A percentile compares a stretch with the other conserved stretches of the same genome.
Evolutionary conservation across 2,329 filamentous ascomycete species (phyloP).

Genomic region (Sporothrix phasma): DNA sequence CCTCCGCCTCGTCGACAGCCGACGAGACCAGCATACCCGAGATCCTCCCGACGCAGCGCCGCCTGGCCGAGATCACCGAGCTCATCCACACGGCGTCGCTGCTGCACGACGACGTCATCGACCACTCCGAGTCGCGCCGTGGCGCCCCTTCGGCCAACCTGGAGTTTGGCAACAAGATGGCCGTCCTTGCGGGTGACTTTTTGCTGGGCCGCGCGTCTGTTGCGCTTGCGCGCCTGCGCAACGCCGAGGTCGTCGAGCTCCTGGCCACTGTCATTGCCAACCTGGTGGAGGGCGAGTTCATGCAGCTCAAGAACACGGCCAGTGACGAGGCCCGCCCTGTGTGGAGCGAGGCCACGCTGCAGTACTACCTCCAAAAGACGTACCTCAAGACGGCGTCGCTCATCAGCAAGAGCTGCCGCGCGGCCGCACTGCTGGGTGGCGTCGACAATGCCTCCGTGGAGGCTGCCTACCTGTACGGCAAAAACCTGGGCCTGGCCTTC

Average conservation of each 20-base stretch:
- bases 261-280: slow-evolving; percentile 95
- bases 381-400: slow-evolving; percentile 94
- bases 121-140: slow-evolving; percentile 77
- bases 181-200: slow-evolving; percentile 94
- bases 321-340: slow-evolving; percentile 72
- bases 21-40: slow-evolving; percentile 40
- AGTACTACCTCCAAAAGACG: slow-evolving; percentile 95
- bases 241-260: slow-evolving; percentile 90
- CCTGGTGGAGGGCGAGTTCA: slow-evolving; percentile 96
- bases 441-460: slow-evolving; percentile 70
- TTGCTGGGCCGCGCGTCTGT: slow-evolving; percentile 87
- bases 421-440: slow-evolving; percentile 75
- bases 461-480: slow-evolving; percentile 82
- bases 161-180: slow-evolving; percentile 98
- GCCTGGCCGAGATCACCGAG: slow-evolving; percentile 92
- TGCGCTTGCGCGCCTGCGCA: slow-evolving; percentile 76
- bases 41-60: slow-evolving; percentile 85
- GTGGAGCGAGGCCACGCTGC: slow-evolving; percentile 81
- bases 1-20: slow-evolving; percentile 24
- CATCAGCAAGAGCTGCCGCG: slow-evolving; percentile 92
- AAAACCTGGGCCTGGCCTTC: slow-evolving; percentile 89
- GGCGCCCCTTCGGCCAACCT: slow-evolving; percentile 82
- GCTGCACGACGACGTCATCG: slow-evolving; percentile 96
- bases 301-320: slow-evolving; percentile 97
- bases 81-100: slow-evolving; percentile 95